phyloP scores from a whole-genome alignment of 257 asterid genomes.

The Nicotiana paniculata region DNA sequence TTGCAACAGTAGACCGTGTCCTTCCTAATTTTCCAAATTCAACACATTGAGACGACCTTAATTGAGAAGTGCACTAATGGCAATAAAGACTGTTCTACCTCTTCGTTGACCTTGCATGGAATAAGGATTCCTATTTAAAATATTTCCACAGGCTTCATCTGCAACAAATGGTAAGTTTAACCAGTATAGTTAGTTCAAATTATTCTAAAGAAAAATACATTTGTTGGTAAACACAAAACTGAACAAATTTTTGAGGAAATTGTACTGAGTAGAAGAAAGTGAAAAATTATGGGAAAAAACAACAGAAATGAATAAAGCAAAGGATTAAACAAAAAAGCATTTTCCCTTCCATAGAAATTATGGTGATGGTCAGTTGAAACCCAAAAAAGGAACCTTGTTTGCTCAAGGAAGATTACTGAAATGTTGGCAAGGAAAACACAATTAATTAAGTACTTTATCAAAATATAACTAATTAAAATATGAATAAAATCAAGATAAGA shows the following conservation, averaged over 20 bases:
- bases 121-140: slow-evolving; percentile 42
- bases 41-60: slow-evolving; percentile 13
- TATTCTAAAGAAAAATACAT: not conserved
- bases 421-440: not conserved
- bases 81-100: slow-evolving; percentile 36
- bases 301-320: not conserved
- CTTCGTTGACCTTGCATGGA: slow-evolving; percentile 50
- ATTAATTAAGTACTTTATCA: not conserved
- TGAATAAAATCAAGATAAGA: not conserved
- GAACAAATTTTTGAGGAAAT: not conserved
- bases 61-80: slow-evolving; percentile 4
- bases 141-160: slow-evolving; percentile 52
- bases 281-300: not conserved
- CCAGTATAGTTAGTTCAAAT: not conserved
- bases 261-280: not conserved
- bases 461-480: not conserved
- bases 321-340: not conserved
- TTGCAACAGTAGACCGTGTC: slow-evolving; percentile 37
- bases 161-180: slow-evolving; percentile 8
- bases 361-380: not conserved
- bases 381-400: not conserved
- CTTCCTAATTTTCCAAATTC: slow-evolving; percentile 37
- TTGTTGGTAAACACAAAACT: not conserved
- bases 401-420: not conserved
- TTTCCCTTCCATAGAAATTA: not conserved